phyloP scores from a whole-genome alignment of 768 basidiomycete species.

The Coprinellus micaceus region DNA sequence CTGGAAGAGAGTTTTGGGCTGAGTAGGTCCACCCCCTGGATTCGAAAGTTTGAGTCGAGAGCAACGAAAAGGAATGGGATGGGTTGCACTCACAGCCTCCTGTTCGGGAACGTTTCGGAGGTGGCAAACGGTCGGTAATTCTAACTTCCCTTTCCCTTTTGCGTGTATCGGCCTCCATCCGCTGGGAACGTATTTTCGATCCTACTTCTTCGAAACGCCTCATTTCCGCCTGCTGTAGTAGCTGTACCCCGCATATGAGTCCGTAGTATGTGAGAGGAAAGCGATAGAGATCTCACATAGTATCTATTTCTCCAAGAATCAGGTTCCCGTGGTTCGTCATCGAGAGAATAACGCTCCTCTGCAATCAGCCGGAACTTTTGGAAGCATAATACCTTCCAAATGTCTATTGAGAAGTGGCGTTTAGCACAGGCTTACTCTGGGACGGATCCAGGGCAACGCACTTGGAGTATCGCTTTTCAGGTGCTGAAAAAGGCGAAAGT shows the following conservation, averaged over 20 bases:
- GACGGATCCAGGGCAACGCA: conserved; percentile 21
- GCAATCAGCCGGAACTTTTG: conserved; percentile 51
- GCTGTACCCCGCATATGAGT: conserved; percentile 30
- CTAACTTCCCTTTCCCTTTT: conserved; percentile 78
- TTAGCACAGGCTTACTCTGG: conserved; percentile 3
- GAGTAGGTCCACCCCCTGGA: conserved; percentile 35
- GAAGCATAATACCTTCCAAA: conserved; percentile 66
- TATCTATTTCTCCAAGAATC: conserved; percentile 68
- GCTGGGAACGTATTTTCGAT: conserved; percentile 58
- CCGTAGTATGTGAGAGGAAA: conserved; percentile 9
- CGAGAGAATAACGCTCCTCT: conserved; percentile 42
- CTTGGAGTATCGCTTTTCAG: conserved; percentile 55
- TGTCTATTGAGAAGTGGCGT: conserved; percentile 36
- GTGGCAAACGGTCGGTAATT: conserved; percentile 65
- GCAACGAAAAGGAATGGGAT: conserved; percentile 14
- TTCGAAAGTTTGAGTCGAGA: conserved; percentile 12
- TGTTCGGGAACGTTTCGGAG: conserved; percentile 55
- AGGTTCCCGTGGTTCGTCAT: conserved; percentile 39
- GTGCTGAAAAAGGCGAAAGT: conserved; percentile 33
- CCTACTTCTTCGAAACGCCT: conserved; percentile 61
- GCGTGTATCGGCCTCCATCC: conserved; percentile 66
- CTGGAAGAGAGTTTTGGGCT: conserved; percentile 71
- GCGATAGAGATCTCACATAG: conserved; percentile 45
- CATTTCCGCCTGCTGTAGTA: conserved; percentile 55
- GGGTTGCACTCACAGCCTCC: conserved; percentile 44